These are phyloP conservation scores for Solanum sejunctum DNA, from an alignment of 257 asterid species.

Conservation along the genomic window DNA sequence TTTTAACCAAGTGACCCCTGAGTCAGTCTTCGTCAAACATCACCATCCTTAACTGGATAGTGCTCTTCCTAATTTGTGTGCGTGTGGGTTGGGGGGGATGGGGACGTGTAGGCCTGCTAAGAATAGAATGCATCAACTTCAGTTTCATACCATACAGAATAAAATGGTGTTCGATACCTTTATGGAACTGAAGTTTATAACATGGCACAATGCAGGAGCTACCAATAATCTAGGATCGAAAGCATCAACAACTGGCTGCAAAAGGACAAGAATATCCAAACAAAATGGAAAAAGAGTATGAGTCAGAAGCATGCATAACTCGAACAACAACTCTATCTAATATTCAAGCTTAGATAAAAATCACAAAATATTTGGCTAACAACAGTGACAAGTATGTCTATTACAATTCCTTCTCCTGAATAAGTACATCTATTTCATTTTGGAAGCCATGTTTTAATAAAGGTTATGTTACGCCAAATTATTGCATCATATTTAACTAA, in stretches of 20 bases:
- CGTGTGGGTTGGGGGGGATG: background rate
- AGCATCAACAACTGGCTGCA: constrained; percentile 69
- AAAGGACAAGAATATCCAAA: background rate
- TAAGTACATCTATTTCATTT: background rate
- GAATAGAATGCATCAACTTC: background rate
- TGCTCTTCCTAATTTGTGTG: background rate
- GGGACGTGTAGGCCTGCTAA: background rate
- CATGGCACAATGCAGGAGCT: constrained; percentile 88
- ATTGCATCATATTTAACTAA: background rate
- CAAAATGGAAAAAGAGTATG: background rate
- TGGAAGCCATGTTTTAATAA: too few species aligned
- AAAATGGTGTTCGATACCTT: constrained; percentile 13
- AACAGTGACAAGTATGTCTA: background rate
- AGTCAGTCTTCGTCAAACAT: background rate
- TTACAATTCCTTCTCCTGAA: background rate
- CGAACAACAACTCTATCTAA: background rate
- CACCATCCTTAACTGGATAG: background rate
- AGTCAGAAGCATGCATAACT: background rate
- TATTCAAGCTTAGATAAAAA: background rate
- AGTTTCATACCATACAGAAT: background rate
- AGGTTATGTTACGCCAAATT: background rate
- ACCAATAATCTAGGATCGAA: constrained; percentile 94
- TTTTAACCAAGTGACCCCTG: background rate
- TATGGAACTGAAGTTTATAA: constrained; percentile 33
- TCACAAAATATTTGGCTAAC: background rate